phyloP scores from a whole-genome alignment of 202 grass and related monocot species.

The Musa balbisiana region DNA sequence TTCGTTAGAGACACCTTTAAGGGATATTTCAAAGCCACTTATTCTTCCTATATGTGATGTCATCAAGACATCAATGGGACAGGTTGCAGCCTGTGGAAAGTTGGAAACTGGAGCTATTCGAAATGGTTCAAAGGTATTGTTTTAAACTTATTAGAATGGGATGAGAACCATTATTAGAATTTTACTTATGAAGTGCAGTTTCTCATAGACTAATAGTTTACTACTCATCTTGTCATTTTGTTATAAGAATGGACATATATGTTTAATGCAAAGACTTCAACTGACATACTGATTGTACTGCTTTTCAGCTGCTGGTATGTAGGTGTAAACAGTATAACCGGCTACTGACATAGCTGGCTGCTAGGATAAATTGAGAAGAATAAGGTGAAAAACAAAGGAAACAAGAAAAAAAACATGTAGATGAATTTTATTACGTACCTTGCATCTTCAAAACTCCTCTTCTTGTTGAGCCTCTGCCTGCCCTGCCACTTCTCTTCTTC shows the following conservation, averaged over 20 bases:
- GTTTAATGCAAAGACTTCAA: neutral
- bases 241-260: neutral
- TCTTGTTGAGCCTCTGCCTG: neutral
- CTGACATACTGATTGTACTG: neutral
- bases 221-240: neutral
- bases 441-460: too few relatives aligned
- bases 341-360: neutral
- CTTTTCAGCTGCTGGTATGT: neutral
- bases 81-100: slow-evolving; percentile 84
- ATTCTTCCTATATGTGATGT: slow-evolving; percentile 98
- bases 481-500: neutral
- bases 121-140: slow-evolving; percentile 78
- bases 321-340: neutral
- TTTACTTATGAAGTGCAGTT: neutral
- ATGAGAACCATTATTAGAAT: neutral
- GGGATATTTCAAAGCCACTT: slow-evolving; percentile 82
- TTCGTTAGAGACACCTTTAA: slow-evolving; percentile 61
- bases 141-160: neutral
- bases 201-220: neutral
- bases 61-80: slow-evolving; percentile 70
- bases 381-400: neutral
- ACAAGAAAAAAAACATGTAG: neutral
- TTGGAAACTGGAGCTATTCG: slow-evolving; percentile 79
- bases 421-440: neutral
- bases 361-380: neutral